These are phyloP conservation scores for Sporothrix variecibatus DNA, from an alignment of 2,329 filamentous ascomycete genomes.

Conservation along the genomic window DNA sequence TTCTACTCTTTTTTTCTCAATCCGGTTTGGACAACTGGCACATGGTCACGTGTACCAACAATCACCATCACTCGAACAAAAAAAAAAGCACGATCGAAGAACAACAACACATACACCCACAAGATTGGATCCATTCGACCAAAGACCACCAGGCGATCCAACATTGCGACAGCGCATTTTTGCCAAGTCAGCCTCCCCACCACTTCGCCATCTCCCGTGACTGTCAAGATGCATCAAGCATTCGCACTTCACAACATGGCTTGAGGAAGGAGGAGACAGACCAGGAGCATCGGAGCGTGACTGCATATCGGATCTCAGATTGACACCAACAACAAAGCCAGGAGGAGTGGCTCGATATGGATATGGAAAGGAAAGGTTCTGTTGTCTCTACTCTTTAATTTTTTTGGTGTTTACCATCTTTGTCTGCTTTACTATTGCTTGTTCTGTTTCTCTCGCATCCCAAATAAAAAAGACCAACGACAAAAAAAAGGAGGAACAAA, in stretches of 20 bases:
- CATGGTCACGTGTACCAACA: neutral
- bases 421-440: neutral
- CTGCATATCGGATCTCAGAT: neutral
- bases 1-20: neutral
- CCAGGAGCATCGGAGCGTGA: neutral
- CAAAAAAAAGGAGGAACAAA: conserved; percentile 3
- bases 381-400: neutral
- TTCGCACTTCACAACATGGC: neutral
- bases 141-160: neutral
- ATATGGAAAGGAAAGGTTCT: neutral
- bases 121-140: neutral
- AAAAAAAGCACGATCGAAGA: conserved; percentile 3
- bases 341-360: neutral
- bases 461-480: neutral
- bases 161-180: neutral
- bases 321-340: conserved; percentile 8
- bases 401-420: neutral
- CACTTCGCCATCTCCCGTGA: neutral
- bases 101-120: neutral
- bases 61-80: neutral
- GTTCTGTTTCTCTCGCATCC: neutral
- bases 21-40: neutral
- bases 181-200: neutral
- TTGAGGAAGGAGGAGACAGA: neutral
- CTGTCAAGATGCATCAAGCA: neutral